These are phyloP conservation scores for Ailanthus altissimus DNA, from an alignment of 345 rosid species.

Conservation along the genomic window DNA sequence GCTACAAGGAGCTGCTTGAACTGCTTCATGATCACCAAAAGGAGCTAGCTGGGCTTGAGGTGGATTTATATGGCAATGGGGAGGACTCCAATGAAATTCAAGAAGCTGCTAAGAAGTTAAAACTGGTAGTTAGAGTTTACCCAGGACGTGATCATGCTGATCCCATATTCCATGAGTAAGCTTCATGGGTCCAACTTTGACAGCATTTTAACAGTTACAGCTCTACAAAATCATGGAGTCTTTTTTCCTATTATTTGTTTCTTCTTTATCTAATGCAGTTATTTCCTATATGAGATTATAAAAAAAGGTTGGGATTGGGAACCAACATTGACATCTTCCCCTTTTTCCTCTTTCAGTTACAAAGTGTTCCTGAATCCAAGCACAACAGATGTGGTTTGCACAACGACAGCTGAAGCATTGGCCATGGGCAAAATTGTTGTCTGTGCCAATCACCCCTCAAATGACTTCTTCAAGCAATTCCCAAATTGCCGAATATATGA, in stretches of 20 bases:
- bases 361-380: conserved; percentile 96
- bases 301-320: not conserved
- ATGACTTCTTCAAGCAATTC: conserved; percentile 73
- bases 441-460: conserved; percentile 55
- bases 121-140: conserved; percentile 57
- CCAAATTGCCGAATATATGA: conserved; percentile 70
- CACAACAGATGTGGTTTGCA: conserved; percentile 97
- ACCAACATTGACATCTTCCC: conserved; percentile 1
- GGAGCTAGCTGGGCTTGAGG: conserved; percentile 64
- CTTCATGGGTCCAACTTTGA: conserved; percentile 21
- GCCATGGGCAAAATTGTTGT: conserved; percentile 92
- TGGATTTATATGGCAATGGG: conserved; percentile 85
- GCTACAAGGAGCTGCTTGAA: conserved; percentile 83
- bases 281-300: not conserved
- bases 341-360: conserved; percentile 51
- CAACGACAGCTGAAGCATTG: conserved; percentile 95
- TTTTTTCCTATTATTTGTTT: not conserved
- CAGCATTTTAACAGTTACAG: not conserved
- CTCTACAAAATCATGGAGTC: not conserved
- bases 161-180: conserved; percentile 85
- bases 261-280: not conserved
- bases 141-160: conserved; percentile 94
- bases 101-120: conserved; percentile 62
- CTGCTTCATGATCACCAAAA: conserved; percentile 70
- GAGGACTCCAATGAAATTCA: conserved; percentile 79